Conservation (phyloP, 345 rosid species). For the Lenwebbia sp. region DNA sequence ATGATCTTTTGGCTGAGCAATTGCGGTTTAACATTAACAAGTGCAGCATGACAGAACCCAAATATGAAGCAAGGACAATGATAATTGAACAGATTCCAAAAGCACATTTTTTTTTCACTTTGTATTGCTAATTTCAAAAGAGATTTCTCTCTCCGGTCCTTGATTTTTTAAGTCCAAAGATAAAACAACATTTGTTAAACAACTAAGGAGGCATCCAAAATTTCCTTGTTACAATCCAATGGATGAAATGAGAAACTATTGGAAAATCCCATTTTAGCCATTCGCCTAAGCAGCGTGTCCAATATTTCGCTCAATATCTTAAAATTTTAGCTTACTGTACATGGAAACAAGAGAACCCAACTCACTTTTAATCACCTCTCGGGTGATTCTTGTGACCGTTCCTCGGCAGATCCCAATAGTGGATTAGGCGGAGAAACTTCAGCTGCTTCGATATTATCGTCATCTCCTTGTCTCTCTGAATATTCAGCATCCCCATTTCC, state of each 20-base stretch:
- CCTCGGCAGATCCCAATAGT: conserved; percentile 7
- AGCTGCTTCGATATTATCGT: conserved; percentile 6
- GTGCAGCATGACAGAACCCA: not conserved
- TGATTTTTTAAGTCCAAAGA: not conserved
- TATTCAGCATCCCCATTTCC: conserved; percentile 27
- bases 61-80: not conserved
- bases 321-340: conserved; percentile 59
- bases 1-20: not conserved
- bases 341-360: conserved; percentile 1
- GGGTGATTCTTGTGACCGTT: conserved; percentile 4
- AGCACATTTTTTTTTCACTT: not conserved
- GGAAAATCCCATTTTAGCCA: conserved; percentile 13
- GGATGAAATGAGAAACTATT: conserved; percentile 13
- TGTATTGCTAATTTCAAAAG: not conserved
- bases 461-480: conserved; percentile 19
- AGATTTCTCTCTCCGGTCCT: not conserved
- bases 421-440: conserved; percentile 24
- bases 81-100: not conserved
- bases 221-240: conserved; percentile 12
- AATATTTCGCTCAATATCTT: not conserved
- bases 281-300: not conserved
- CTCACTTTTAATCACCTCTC: conserved; percentile 1
- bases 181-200: not conserved
- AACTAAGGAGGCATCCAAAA: conserved; percentile 13
- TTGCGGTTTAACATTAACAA: not conserved